Conservation (phyloP, 345 rosid species). For the Turritis glabra region DNA sequence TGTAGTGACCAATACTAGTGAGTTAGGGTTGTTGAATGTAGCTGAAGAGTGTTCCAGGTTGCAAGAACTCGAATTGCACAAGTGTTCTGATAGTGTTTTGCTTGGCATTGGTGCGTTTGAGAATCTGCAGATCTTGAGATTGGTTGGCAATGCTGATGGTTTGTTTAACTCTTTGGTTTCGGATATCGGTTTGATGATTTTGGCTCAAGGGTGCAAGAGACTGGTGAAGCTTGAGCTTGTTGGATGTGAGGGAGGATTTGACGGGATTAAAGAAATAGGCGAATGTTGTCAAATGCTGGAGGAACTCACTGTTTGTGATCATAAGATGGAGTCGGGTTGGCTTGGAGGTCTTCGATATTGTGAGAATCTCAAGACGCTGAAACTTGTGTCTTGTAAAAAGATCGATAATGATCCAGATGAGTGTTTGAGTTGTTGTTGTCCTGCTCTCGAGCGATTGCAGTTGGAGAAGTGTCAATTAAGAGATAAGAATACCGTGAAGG, state of each 20-base stretch:
- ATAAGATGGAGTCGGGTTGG: conserved; percentile 96
- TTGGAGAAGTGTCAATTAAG: conserved; percentile 78
- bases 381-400: conserved; percentile 63
- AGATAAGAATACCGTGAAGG: conserved; percentile 57
- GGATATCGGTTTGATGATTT: conserved; percentile 85
- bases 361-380: conserved; percentile 86
- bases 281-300: conserved; percentile 96
- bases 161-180: conserved; percentile 66
- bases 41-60: conserved; percentile 66
- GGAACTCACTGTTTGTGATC: conserved; percentile 78
- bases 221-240: conserved; percentile 86
- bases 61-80: conserved; percentile 83
- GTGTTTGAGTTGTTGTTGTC: conserved; percentile 54
- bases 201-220: conserved; percentile 92
- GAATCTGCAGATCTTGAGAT: conserved; percentile 82
- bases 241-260: conserved; percentile 91
- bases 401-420: conserved; percentile 63
- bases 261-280: conserved; percentile 92
- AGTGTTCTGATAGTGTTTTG: conserved; percentile 66
- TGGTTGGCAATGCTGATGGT: conserved; percentile 66
- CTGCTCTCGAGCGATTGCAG: conserved; percentile 77
- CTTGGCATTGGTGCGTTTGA: conserved; percentile 77
- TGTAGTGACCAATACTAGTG: conserved; percentile 65
- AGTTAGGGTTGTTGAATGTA: conserved; percentile 62
- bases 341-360: conserved; percentile 76